A percentile compares a stretch with the other conserved stretches of the same genome.
Evolutionary conservation across 169 alveolate genomes (phyloP).

Genomic region (Plasmodium vinckei): DNA sequence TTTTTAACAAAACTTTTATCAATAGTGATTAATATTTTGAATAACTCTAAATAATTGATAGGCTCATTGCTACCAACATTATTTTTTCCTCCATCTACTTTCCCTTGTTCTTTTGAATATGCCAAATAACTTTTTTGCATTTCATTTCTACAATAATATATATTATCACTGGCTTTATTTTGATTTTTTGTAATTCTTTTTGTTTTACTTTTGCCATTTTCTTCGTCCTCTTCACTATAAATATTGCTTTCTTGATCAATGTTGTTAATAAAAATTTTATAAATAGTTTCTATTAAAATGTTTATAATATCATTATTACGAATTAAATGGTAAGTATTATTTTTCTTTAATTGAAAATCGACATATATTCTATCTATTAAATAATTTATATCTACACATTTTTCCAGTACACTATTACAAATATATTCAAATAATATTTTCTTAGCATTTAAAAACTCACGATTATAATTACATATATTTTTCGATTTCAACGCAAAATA

Average conservation of each 20-base stretch:
- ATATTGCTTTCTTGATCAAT: neutral
- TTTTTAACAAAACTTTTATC: conserved; percentile 75
- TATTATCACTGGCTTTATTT: neutral
- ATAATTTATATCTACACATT: conserved; percentile 51
- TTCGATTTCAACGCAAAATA: conserved; percentile 44
- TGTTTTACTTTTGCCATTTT: neutral
- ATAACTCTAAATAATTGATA: conserved; percentile 31
- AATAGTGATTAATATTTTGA: conserved; percentile 65
- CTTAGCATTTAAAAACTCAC: conserved; percentile 59
- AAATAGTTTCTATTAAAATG: conserved; percentile 67
- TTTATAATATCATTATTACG: conserved; percentile 60
- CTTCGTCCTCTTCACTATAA: too few species aligned
- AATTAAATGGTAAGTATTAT: conserved; percentile 36
- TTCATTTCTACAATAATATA: neutral
- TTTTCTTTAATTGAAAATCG: conserved; percentile 49
- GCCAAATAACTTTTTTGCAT: conserved; percentile 60
- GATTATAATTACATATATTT: conserved; percentile 57
- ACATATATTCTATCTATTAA: conserved; percentile 70
- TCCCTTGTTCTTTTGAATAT: conserved; percentile 58
- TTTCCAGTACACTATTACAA: conserved; percentile 44
- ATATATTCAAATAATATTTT: conserved; percentile 54
- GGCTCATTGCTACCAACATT: neutral
- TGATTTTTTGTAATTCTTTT: neutral
- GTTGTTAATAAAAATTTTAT: conserved; percentile 13
- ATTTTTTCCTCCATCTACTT: neutral